Evolutionary conservation across 306 rosid species (phyloP).

Genomic region (Lagenaria siceraria): DNA sequence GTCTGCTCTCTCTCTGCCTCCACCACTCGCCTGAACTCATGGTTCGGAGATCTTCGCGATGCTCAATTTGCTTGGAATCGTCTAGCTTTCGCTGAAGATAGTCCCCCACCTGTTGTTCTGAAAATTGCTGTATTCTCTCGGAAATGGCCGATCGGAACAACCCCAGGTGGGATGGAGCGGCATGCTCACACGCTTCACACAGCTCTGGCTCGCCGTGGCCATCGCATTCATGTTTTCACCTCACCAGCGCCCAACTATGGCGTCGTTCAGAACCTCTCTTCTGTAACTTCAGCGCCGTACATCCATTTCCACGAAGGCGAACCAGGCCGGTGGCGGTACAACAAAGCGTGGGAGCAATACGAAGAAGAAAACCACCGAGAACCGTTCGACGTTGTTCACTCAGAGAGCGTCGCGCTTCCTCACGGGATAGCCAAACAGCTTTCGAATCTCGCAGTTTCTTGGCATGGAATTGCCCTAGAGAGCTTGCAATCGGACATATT

Average conservation of each 20-base stretch:
- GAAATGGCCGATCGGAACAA: constrained; percentile 78
- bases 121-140: constrained; percentile 83
- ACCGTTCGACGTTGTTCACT: constrained; percentile 77
- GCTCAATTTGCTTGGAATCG: constrained; percentile 82
- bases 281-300: constrained; percentile 33
- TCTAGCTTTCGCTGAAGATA: constrained; percentile 28
- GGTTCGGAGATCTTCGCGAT: constrained; percentile 66
- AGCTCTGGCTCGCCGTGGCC: constrained; percentile 67
- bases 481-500: constrained; percentile 70
- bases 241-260: constrained; percentile 36
- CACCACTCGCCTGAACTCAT: constrained; percentile 16
- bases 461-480: constrained; percentile 97
- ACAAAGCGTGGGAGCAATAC: constrained; percentile 87
- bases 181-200: constrained; percentile 85
- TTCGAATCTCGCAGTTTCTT: constrained; percentile 73
- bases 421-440: constrained; percentile 53
- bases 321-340: constrained; percentile 75
- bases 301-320: constrained; percentile 84
- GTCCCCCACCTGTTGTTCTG: constrained; percentile 28
- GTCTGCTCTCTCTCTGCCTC: constrained; percentile 33
- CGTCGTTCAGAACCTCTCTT: constrained; percentile 7
- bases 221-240: constrained; percentile 75
- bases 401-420: constrained; percentile 94
- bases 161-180: constrained; percentile 97
- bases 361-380: constrained; percentile 32